Conservation (phyloP, 2,329 filamentous ascomycete genomes). For the Whalleya microplaca region DNA sequence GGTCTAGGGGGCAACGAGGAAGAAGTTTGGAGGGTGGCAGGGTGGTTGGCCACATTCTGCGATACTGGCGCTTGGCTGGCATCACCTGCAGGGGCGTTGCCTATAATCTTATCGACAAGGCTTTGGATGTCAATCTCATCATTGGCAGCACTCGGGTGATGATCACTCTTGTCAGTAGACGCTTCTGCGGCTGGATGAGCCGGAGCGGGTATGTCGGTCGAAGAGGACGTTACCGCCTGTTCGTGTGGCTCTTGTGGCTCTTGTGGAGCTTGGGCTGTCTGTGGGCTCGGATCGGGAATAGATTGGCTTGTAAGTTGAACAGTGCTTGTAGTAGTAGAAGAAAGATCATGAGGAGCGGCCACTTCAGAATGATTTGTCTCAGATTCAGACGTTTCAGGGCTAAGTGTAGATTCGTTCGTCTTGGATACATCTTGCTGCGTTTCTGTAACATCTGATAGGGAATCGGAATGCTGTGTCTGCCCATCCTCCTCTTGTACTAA, state of each 20-base stretch:
- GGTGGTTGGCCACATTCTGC: conserved; percentile 26
- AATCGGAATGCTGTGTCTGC: conserved; percentile 55
- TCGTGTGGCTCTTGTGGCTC: conserved; percentile 34
- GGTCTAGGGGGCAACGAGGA: conserved; percentile 53
- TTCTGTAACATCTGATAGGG: conserved; percentile 41
- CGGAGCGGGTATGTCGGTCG: conserved; percentile 3
- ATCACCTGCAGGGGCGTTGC: conserved; percentile 30
- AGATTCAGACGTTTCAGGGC: conserved; percentile 23
- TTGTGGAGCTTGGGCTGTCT: conserved; percentile 27
- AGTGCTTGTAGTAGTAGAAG: conserved; percentile 11
- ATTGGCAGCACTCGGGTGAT: conserved; percentile 14
- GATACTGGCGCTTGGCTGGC: conserved; percentile 35
- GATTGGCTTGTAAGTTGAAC: conserved; percentile 32
- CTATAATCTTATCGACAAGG: conserved; percentile 34
- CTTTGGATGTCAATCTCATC: conserved; percentile 34
- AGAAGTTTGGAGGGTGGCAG: conserved; percentile 36
- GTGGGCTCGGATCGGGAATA: conserved; percentile 33
- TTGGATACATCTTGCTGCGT: conserved; percentile 49
- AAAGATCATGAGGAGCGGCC: conserved; percentile 21
- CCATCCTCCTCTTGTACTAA: conserved; percentile 48
- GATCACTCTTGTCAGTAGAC: conserved; percentile 14
- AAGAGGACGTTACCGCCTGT: conserved; percentile 14
- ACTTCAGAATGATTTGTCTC: conserved; percentile 20
- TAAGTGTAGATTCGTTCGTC: conserved; percentile 30
- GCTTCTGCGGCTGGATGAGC: conserved; percentile 14